Conservation (phyloP, 352 stramenopile species). For the Achlya hypogyna region DNA sequence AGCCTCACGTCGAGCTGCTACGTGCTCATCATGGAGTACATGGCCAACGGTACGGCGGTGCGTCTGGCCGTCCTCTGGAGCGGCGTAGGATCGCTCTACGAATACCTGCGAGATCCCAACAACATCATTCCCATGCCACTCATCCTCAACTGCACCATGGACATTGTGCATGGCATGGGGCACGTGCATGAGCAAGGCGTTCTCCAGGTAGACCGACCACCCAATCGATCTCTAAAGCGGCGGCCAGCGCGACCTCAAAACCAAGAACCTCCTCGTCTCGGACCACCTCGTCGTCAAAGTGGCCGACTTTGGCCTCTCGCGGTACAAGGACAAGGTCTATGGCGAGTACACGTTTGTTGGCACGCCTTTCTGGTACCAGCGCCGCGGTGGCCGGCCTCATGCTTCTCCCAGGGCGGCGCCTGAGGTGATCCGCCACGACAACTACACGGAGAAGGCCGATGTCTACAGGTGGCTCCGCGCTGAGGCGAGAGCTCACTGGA, state of each 20-base stretch:
- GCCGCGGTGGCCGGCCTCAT: not conserved
- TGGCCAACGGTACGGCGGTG: slow-evolving; percentile 42
- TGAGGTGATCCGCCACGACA: slow-evolving; percentile 66
- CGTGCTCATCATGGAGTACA: slow-evolving; percentile 81
- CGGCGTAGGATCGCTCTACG: slow-evolving; percentile 43
- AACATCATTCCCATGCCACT: slow-evolving; percentile 65
- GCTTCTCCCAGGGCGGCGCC: slow-evolving; percentile 32
- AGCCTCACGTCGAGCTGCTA: slow-evolving; percentile 69
- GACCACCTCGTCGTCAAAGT: slow-evolving; percentile 73
- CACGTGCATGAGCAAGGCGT: slow-evolving; percentile 48
- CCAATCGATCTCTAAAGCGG: not conserved
- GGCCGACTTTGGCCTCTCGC: slow-evolving; percentile 59
- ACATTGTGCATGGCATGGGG: slow-evolving; percentile 57
- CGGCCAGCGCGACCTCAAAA: slow-evolving; percentile 56
- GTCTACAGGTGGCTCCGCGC: slow-evolving; percentile 47
- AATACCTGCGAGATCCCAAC: slow-evolving; percentile 59
- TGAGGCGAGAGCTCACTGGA: not conserved
- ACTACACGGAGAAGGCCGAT: slow-evolving; percentile 66
- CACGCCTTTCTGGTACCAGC: slow-evolving; percentile 63
- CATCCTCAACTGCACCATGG: slow-evolving; percentile 45
- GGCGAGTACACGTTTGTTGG: slow-evolving; percentile 63
- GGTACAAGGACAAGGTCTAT: slow-evolving; percentile 37
- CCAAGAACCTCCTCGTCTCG: slow-evolving; percentile 67
- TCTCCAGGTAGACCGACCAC: slow-evolving; percentile 24
- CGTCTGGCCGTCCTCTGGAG: not conserved